Evolutionary conservation across 202 grass and related monocot species (phyloP), one percentile per base, ranked within the genome.

Genomic region (Setaria viridis): DNA sequence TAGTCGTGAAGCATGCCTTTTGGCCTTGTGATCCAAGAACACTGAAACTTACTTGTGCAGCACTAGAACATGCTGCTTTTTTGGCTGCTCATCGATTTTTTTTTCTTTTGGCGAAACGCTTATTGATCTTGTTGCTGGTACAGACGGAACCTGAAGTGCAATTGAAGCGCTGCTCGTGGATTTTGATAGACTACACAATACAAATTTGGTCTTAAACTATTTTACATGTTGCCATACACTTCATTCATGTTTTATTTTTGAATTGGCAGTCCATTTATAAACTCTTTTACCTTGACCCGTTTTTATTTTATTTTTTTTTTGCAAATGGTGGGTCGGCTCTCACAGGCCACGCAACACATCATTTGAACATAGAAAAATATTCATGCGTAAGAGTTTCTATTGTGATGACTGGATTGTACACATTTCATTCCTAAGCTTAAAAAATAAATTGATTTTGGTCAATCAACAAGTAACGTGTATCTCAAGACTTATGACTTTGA

Each of bases 1-100:
- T 90, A 58, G 16, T 70, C 79, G 60, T 86, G 88, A 89, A 90
- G 65, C 79, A 82, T 82, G 66, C 73, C 73, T 82, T 86, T 83
- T 82, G 57, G 58, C 67, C 57, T 67, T 86, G 66, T 67, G 74
- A 87, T 83, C 84, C 84, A 69, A 74, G 79, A 83, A 76, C 33
- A 32, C 25, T 67, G 37, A 74, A 87, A 73, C 46, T 86, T 32
- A 78, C 51, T 71, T 33, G n/a, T 65, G 37, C 58, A 32, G 12
- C 49, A 78, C 67, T 83, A 45, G 53, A 74, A 67, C 63, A 60
- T 9, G 53, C 39, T 41, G 39, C 39, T 41, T 41, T 41, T 6
- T 41, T 48, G 68, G 32, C 35, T 25, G 14, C 30, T 19, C 45
- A 73, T 25, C 25, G 25, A 25, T 25, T 25, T 25, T 25, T 25